Evolutionary conservation across 352 stramenopile genomes (phyloP).

Genomic region (Phytophthora gonapodyides): DNA sequence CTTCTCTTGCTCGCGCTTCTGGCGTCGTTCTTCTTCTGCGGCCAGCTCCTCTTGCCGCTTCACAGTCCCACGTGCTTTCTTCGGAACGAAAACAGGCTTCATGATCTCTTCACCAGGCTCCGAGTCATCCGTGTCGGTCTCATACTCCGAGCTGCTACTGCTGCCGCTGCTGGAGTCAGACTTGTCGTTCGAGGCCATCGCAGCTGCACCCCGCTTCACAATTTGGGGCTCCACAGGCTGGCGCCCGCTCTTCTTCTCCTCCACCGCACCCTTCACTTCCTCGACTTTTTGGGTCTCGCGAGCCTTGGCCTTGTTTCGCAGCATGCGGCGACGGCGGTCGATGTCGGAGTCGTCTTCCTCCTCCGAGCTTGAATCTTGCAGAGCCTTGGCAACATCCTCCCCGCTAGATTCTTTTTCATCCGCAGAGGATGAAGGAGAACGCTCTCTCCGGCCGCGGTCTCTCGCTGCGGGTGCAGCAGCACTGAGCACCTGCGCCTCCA

Average conservation of each 20-base stretch:
- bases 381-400: slow-evolving; percentile 49
- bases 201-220: slow-evolving; percentile 30
- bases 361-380: slow-evolving; percentile 80
- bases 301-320: slow-evolving; percentile 59
- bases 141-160: slow-evolving; percentile 72
- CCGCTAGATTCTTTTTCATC: slow-evolving; percentile 26
- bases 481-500: slow-evolving; percentile 63
- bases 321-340: slow-evolving; percentile 56
- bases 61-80: slow-evolving; percentile 86
- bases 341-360: slow-evolving; percentile 74
- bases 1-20: slow-evolving; percentile 63
- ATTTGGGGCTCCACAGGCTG: slow-evolving; percentile 43
- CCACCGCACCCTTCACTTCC: background rate
- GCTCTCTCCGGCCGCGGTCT: slow-evolving; percentile 9
- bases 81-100: slow-evolving; percentile 93
- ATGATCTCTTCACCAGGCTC: slow-evolving; percentile 76
- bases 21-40: slow-evolving; percentile 67
- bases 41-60: slow-evolving; percentile 80
- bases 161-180: slow-evolving; percentile 50
- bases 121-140: slow-evolving; percentile 83
- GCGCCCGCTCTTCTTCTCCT: slow-evolving; percentile 20
- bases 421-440: slow-evolving; percentile 20
- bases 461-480: slow-evolving; percentile 25
- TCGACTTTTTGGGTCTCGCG: slow-evolving; percentile 21
- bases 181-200: slow-evolving; percentile 19